phyloP scores from a whole-genome alignment of 495 filamentous ascomycete species.

The Xylaria longipes region DNA sequence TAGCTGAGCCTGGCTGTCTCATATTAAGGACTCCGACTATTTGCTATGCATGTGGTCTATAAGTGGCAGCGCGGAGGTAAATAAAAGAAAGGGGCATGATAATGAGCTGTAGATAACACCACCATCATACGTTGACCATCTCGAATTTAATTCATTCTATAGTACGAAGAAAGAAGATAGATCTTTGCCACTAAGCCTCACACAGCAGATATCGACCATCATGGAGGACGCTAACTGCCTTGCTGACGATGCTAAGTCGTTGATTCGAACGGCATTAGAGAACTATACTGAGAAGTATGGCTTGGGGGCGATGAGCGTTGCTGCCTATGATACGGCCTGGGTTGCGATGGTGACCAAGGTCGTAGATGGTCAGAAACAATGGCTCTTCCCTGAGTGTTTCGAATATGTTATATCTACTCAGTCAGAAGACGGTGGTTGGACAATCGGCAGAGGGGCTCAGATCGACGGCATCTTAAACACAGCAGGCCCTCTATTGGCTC shows the following conservation, averaged over 20 bases:
- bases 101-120: conserved; percentile 26
- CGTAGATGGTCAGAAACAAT: conserved; percentile 32
- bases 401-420: conserved; percentile 27
- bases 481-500: conserved; percentile 41
- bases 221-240: conserved; percentile 23
- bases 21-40: conserved; percentile 24
- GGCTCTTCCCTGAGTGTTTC: conserved; percentile 41
- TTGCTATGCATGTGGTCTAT: conserved; percentile 8
- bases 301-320: conserved; percentile 27
- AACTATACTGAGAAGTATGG: conserved; percentile 30
- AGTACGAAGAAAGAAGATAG: conserved; percentile 6
- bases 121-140: conserved; percentile 25
- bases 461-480: conserved; percentile 50
- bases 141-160: conserved; percentile 3
- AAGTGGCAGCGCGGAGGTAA: neutral
- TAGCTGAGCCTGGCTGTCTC: conserved; percentile 5
- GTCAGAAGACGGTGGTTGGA: conserved; percentile 41
- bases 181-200: neutral
- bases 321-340: conserved; percentile 58
- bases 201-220: neutral
- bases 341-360: conserved; percentile 50
- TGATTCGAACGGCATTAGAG: conserved; percentile 21
- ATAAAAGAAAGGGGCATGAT: conserved; percentile 8
- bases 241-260: conserved; percentile 26
- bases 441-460: conserved; percentile 21